A percentile compares a stretch with the other conserved stretches of the same genome.
Conservation (phyloP, 805 yeast genomes). For the Nakazawaea ernobii region DNA sequence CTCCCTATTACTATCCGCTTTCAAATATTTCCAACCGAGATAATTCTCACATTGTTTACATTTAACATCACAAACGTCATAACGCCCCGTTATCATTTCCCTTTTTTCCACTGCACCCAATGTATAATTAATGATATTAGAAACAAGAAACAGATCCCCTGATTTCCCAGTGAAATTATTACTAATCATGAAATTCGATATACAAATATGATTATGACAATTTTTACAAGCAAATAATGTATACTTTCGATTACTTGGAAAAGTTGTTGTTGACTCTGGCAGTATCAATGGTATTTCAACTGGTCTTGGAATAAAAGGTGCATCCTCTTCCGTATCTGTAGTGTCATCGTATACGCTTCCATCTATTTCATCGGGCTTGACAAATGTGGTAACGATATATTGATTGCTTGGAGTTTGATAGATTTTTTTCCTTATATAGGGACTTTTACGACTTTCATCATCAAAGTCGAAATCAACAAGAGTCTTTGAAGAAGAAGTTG, state of each 20-base stretch:
- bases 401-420: constrained; percentile 12
- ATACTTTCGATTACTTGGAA: background rate
- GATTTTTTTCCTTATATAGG: constrained; percentile 12
- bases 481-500: constrained; percentile 12
- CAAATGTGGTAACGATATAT: constrained; percentile 6
- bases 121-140: constrained; percentile 29
- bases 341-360: constrained; percentile 12
- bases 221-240: constrained; percentile 17
- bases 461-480: constrained; percentile 13
- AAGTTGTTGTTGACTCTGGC: constrained; percentile 7
- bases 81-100: constrained; percentile 55
- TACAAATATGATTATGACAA: constrained; percentile 25
- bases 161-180: constrained; percentile 45
- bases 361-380: constrained; percentile 2
- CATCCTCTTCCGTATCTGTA: constrained; percentile 10
- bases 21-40: constrained; percentile 62
- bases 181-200: constrained; percentile 22
- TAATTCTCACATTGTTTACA: constrained; percentile 50
- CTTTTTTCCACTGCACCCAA: constrained; percentile 16
- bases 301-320: background rate
- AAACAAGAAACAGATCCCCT: constrained; percentile 54
- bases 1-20: constrained; percentile 39
- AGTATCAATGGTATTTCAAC: background rate
- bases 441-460: constrained; percentile 13
- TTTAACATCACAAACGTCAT: constrained; percentile 47